Evolutionary conservation across 768 basidiomycete species (phyloP).

Genomic region (Pleurotus pulmonarius): DNA sequence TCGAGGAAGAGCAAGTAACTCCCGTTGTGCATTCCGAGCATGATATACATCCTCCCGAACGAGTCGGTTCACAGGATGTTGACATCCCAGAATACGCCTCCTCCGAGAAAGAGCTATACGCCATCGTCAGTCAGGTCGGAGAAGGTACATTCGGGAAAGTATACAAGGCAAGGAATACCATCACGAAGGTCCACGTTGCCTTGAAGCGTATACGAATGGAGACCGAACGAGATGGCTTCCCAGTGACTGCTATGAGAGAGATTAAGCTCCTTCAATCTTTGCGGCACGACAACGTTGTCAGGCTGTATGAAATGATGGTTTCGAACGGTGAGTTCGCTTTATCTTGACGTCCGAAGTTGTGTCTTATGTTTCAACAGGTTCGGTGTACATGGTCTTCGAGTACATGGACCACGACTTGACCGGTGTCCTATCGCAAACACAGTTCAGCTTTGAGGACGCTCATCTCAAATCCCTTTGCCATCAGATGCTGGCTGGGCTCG

Average conservation of each 20-base stretch:
- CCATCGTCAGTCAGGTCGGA: constrained; percentile 89
- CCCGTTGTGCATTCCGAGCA: not conserved
- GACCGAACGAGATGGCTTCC: constrained; percentile 95
- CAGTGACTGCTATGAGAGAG: constrained; percentile 98
- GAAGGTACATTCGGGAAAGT: constrained; percentile 99
- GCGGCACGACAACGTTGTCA: constrained; percentile 85
- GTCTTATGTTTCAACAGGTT: constrained; percentile 46
- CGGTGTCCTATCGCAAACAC: constrained; percentile 87
- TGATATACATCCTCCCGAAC: not conserved
- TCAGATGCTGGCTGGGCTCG: constrained; percentile 93
- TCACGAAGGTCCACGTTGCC: constrained; percentile 77
- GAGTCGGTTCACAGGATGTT: not conserved
- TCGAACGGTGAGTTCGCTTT: constrained; percentile 67
- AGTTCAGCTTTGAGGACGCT: constrained; percentile 79
- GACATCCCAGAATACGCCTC: constrained; percentile 11
- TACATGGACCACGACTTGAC: constrained; percentile 99
- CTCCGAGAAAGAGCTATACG: constrained; percentile 61
- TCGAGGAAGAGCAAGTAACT: not conserved
- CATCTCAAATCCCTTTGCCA: constrained; percentile 94
- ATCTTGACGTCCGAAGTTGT: not conserved
- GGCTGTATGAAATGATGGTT: constrained; percentile 97
- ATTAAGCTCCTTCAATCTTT: constrained; percentile 95
- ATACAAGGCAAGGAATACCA: constrained; percentile 85
- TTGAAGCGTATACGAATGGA: constrained; percentile 98
- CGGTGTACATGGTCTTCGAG: constrained; percentile 99